Evolutionary conservation across 306 rosid species (phyloP), one percentile per base, ranked within the genome.

Genomic region (Corylus heterophylla): DNA sequence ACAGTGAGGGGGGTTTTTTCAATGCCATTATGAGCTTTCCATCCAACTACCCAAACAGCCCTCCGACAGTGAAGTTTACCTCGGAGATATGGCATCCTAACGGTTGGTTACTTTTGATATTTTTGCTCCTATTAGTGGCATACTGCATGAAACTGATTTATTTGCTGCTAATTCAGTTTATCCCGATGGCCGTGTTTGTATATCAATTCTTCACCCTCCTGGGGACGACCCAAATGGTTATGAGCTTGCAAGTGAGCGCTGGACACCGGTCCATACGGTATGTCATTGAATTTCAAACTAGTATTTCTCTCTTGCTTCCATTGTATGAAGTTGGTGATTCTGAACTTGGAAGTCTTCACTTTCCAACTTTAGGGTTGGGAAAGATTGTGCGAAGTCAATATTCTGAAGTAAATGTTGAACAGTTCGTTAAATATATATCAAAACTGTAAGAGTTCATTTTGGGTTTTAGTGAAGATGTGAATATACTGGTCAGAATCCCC

Each of bases 181-280:
- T 87, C 85, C 97, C 13, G 98, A 95, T 87, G 98, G 98, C 9
- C 98, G 98, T 77, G 98, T 95, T 80, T 95, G 98, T 87, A 95
- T 95, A 79, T 95, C 98, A 66, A 95, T 95, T 73, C 98, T 95
- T 80, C 98, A 95, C 82, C 98, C 98, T 35, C 98, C 98, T 13
- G 98, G 98, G 64, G 98, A 95, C 5, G 98, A 95, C 80, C 98
- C 98, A 10, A 95, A 92, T 89, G 98, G 98, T 71, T 95, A 95
- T 13, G 98, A 95, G 84, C 98, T 95, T 83, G 97, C 98, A 11
- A 95, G 98, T 76, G 98, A 95, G 85, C 97, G 98, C 58, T 95
- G 98, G 98, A 95, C 92, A 5, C 98, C 98, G 8, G 98, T 95
- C 80, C 98, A 95, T 82, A 95, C 98, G 22, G 98, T 95, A 92